Evolutionary conservation across 2,329 filamentous ascomycete genomes (phyloP).

Genomic region (Boeremia exigua): DNA sequence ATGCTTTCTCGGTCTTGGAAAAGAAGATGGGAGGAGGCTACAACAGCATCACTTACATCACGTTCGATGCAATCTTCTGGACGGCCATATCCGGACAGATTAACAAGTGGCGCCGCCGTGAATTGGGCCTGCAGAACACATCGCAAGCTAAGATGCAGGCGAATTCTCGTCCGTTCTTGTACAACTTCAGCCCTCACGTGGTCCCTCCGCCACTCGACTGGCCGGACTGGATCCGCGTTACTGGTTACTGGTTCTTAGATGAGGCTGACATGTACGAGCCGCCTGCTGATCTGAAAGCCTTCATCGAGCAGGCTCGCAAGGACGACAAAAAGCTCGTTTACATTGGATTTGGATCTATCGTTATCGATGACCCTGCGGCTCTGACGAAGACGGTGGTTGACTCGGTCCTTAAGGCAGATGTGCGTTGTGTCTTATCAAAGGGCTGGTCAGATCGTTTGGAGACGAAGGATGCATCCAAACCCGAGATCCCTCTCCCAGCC

Average conservation of each 20-base stretch:
- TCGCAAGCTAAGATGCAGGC: conserved; percentile 89
- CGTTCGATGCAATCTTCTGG: conserved; percentile 98
- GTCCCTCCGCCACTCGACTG: conserved; percentile 95
- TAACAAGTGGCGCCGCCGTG: conserved; percentile 88
- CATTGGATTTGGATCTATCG: conserved; percentile 95
- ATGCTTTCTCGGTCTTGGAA: conserved; percentile 92
- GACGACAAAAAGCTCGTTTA: conserved; percentile 95
- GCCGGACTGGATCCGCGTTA: conserved; percentile 96
- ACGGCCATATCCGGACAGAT: conserved; percentile 88
- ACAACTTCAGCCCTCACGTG: conserved; percentile 94
- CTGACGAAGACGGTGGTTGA: conserved; percentile 94
- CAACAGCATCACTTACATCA: conserved; percentile 92
- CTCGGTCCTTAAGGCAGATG: conserved; percentile 86
- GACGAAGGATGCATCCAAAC: conserved; percentile 62
- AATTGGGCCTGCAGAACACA: conserved; percentile 79
- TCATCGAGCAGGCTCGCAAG: conserved; percentile 80
- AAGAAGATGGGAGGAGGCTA: conserved; percentile 94
- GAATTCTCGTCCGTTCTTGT: conserved; percentile 97
- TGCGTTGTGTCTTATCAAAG: conserved; percentile 93
- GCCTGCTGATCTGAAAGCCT: conserved; percentile 74
- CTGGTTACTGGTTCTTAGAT: conserved; percentile 97
- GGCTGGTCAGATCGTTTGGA: conserved; percentile 90
- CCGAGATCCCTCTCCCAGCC: conserved; percentile 73
- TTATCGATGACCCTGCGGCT: conserved; percentile 85
- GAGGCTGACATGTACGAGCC: conserved; percentile 74